Evolutionary conservation across 2,329 filamentous ascomycete genomes (phyloP).

Genomic region (Trichoderma sp.): DNA sequence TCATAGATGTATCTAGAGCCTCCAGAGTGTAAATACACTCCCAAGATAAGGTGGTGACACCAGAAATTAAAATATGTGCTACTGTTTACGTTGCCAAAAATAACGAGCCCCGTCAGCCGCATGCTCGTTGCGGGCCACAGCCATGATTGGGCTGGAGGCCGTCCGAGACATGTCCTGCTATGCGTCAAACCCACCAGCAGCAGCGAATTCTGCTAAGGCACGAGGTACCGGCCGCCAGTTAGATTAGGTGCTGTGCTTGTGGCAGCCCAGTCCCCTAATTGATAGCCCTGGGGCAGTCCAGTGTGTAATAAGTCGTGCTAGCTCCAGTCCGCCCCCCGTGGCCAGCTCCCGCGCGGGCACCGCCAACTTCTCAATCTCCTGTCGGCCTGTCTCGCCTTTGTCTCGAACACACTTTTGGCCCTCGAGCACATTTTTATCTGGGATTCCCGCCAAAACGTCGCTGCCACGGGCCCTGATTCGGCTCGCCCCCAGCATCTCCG

Average conservation of each 20-base stretch:
- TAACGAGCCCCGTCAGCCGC: not conserved
- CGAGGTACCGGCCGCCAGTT: not conserved
- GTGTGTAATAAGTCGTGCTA: not conserved
- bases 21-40: not conserved
- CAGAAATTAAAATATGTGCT: not conserved
- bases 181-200: not conserved
- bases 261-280: not conserved
- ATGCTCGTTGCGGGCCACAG: not conserved
- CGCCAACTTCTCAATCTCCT: constrained; percentile 6
- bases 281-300: not conserved
- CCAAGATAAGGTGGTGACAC: not conserved
- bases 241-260: not conserved
- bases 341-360: constrained; percentile 16
- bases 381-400: constrained; percentile 21
- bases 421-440: not conserved
- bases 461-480: constrained; percentile 5
- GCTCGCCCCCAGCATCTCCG: constrained; percentile 14
- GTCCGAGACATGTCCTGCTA: not conserved
- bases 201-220: not conserved
- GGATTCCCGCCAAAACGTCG: not conserved
- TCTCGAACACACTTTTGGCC: constrained; percentile 16
- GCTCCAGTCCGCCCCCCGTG: constrained; percentile 1
- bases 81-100: not conserved
- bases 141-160: not conserved
- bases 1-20: too few relatives aligned